Conservation (phyloP, 495 filamentous ascomycete species). For the Penicillium pancosmium region DNA sequence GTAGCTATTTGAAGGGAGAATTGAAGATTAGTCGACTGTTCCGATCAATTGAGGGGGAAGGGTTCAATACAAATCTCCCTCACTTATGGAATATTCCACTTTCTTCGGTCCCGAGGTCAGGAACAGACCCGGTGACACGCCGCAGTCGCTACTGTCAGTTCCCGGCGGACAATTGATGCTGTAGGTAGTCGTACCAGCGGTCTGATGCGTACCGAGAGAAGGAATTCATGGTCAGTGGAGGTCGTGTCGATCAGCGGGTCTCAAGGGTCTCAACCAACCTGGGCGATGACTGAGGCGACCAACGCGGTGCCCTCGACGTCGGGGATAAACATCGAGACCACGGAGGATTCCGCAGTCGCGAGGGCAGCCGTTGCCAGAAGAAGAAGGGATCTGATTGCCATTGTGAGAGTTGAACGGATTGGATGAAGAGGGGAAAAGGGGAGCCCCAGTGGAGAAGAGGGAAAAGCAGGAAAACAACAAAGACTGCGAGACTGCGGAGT, state of each 20-base stretch:
- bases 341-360: constrained; percentile 31
- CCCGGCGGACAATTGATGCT: constrained; percentile 41
- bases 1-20: constrained; percentile 21
- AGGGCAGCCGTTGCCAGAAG: constrained; percentile 21
- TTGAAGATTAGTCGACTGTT: not conserved
- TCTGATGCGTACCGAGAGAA: constrained; percentile 11
- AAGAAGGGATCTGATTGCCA: constrained; percentile 5
- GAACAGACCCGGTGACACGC: constrained; percentile 35
- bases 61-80: constrained; percentile 7
- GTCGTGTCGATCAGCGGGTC: not conserved
- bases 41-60: not conserved
- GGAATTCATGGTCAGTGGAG: constrained; percentile 3
- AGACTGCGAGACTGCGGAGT: not conserved
- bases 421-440: not conserved
- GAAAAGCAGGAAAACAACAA: not conserved
- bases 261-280: constrained; percentile 18
- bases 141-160: constrained; percentile 34
- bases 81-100: constrained; percentile 21
- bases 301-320: constrained; percentile 37
- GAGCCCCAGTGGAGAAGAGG: not conserved
- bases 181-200: constrained; percentile 43
- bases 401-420: not conserved
- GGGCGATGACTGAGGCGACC: constrained; percentile 42
- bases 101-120: constrained; percentile 34
- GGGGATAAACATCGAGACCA: constrained; percentile 41